Evolutionary conservation across 108 stramenopile genomes (phyloP), one percentile per base, ranked within the genome.

Genomic region (Epithemia pelagica): DNA sequence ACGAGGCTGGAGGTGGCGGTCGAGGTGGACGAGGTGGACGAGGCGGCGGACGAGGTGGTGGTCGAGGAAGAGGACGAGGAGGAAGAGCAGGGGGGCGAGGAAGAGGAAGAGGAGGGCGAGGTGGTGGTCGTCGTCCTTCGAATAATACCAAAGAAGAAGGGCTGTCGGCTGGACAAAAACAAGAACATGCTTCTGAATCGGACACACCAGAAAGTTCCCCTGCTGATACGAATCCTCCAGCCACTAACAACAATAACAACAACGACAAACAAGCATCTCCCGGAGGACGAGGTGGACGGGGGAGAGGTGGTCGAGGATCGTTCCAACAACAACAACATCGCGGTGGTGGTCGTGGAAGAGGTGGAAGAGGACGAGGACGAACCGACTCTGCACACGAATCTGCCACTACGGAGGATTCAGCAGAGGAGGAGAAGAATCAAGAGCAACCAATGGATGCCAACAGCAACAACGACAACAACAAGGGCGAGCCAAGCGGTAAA

Each of bases 181-280:
- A 28, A 33, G 32, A 30, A 33, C 19, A 33, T n/a, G 31, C 28
- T 25, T 1, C 22, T 24, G n/a, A 0, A 1, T 1, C 30, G 32
- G 30, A 8, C 3, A 3, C 30, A 21, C 7, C 29, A 31, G 62
- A 31, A 22, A 33, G 19, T 20, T 20, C 32, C 30, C 28, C 32
- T 52, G 46, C 2, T 52, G 52, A 52, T 10, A 37, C 2, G 18
- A 64, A 64, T 30, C 2, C 2, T 7, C 55, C 55, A 22, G 32
- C 20, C 59, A 68, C 58, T 21, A 31, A 20, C 61, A 64, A 62
- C 19, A 46, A 46, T 15, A 69, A 60, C 59, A 61, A 62, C 32
- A 53, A 52, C 37, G 15, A 46, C 10, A 15, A 46, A 31, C 2
- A 19, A 53, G 5, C 15, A 8, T 5, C 24, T 5, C 10, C 46